Conservation (phyloP, 768 basidiomycete genomes). For the Phylloporus sp. region DNA sequence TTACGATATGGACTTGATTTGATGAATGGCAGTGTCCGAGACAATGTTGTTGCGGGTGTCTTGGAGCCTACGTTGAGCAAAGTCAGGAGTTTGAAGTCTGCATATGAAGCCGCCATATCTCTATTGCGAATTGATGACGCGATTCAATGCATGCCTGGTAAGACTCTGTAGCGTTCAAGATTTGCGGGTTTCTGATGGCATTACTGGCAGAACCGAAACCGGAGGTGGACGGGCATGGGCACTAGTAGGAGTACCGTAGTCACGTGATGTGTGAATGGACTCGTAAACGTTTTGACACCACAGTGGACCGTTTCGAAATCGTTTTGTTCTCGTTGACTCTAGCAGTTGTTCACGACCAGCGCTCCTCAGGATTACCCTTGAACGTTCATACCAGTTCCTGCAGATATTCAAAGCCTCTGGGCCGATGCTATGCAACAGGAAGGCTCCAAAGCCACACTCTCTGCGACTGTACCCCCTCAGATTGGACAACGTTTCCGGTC, state of each 20-base stretch:
- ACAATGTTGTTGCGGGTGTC: constrained; percentile 91
- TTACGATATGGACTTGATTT: constrained; percentile 94
- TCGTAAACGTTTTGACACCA: constrained; percentile 6
- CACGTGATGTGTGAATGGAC: constrained; percentile 28
- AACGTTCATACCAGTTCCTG: constrained; percentile 18
- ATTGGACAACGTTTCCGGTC: constrained; percentile 67
- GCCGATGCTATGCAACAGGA: constrained; percentile 55
- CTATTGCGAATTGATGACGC: constrained; percentile 93
- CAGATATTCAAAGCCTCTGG: constrained; percentile 31
- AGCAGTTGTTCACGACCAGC: constrained; percentile 9
- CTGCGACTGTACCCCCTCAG: constrained; percentile 44
- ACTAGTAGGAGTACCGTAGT: constrained; percentile 36
- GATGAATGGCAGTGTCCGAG: constrained; percentile 89
- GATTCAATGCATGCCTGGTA: constrained; percentile 86
- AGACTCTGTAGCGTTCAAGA: constrained; percentile 17
- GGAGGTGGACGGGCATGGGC: constrained; percentile 74
- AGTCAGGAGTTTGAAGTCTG: constrained; percentile 94
- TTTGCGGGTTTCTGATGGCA: constrained; percentile 15
- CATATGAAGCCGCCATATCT: constrained; percentile 94
- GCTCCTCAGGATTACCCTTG: constrained; percentile 3
- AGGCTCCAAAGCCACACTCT: constrained; percentile 29
- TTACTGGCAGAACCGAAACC: constrained; percentile 57
- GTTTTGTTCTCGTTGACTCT: constrained; percentile 9
- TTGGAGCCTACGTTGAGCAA: constrained; percentile 97
- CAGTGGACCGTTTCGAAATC: constrained; percentile 20